phyloP scores from a whole-genome alignment of 495 filamentous ascomycete genomes.

The Staphylotrichum tortipilum region DNA sequence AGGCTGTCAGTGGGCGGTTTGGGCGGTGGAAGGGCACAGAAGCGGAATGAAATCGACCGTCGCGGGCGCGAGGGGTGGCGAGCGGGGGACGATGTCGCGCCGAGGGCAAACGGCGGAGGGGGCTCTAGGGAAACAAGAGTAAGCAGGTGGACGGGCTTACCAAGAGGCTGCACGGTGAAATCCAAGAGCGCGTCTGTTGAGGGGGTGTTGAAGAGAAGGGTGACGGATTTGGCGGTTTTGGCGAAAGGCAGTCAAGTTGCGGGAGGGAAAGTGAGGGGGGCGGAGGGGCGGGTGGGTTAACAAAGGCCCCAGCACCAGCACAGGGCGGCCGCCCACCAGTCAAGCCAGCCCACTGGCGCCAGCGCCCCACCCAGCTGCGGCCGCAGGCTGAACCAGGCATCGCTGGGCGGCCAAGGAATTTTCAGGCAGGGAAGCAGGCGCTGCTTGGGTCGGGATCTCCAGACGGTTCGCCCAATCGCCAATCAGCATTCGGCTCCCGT shows the following conservation, averaged over 20 bases:
- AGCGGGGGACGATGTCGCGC: neutral
- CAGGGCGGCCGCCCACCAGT: too few relatives aligned
- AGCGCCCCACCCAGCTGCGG: too few relatives aligned
- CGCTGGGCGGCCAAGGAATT: slow-evolving; percentile 17
- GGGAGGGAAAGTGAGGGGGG: slow-evolving; percentile 20
- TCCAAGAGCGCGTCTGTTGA: neutral
- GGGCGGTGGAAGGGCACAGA: slow-evolving; percentile 22
- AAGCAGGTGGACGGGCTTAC: slow-evolving; percentile 13
- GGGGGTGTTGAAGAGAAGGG: slow-evolving; percentile 6
- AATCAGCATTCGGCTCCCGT: slow-evolving; percentile 11
- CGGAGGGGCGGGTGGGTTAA: slow-evolving; percentile 18
- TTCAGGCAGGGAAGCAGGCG: slow-evolving; percentile 18
- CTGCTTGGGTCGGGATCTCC: slow-evolving; percentile 6
- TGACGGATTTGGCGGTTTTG: slow-evolving; percentile 14
- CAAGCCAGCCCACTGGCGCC: too few relatives aligned
- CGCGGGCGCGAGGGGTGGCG: neutral
- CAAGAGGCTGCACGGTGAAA: neutral
- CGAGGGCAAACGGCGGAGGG: neutral
- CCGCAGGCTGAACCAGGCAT: slow-evolving; percentile 9
- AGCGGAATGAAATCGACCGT: slow-evolving; percentile 18
- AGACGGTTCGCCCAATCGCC: slow-evolving; percentile 21
- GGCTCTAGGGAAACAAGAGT: slow-evolving; percentile 2
- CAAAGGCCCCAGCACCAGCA: too few relatives aligned
- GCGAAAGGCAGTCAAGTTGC: slow-evolving; percentile 17
- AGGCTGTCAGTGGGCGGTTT: slow-evolving; percentile 24